Evolutionary conservation across 2,329 filamentous ascomycete genomes (phyloP).

Genomic region (Alternaria gansuensis): DNA sequence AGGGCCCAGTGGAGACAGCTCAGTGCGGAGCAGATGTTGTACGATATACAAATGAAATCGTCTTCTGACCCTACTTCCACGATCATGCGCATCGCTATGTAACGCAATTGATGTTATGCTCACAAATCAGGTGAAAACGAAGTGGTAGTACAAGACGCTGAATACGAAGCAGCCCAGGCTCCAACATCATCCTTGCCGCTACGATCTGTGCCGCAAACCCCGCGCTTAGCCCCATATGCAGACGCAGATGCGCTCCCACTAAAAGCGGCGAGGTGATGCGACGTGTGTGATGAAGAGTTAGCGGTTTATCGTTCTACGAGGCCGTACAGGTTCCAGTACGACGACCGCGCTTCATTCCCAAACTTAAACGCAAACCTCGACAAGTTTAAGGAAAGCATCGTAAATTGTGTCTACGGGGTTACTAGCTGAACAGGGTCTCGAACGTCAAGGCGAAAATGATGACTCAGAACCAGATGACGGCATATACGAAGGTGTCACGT

Average conservation of each 20-base stretch:
- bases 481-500: not conserved
- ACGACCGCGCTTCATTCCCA: too few relatives aligned
- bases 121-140: not conserved
- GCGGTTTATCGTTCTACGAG: too few relatives aligned
- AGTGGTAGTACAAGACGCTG: fast-evolving
- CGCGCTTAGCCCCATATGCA: not conserved
- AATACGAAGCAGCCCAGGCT: not conserved
- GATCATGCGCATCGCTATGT: not conserved
- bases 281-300: not conserved
- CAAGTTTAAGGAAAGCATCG: too few relatives aligned
- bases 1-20: not conserved
- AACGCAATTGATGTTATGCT: not conserved
- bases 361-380: too few relatives aligned
- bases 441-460: not conserved
- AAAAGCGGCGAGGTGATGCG: not conserved
- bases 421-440: not conserved
- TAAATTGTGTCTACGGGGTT: too few relatives aligned
- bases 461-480: not conserved
- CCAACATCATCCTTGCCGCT: not conserved
- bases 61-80: not conserved
- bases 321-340: too few relatives aligned
- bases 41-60: not conserved
- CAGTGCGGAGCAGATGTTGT: not conserved
- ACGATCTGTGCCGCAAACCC: not conserved
- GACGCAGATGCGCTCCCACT: not conserved